Evolutionary conservation across 2,329 filamentous ascomycete species (phyloP).

Genomic region (Taxawa tesnikishii): DNA sequence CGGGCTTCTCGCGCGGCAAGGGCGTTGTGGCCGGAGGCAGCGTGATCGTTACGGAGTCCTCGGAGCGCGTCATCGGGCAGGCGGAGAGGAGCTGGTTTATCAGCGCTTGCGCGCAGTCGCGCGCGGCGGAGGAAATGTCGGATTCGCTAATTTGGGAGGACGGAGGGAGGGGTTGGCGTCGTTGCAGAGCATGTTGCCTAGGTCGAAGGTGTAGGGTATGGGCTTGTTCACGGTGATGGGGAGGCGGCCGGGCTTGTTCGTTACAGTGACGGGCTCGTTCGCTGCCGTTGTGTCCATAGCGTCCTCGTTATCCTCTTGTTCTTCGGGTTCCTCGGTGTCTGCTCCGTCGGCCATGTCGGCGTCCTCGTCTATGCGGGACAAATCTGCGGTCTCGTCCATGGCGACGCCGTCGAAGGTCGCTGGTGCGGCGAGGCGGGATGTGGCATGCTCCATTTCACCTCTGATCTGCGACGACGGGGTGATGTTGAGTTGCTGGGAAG

Average conservation of each 20-base stretch:
- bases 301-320: neutral
- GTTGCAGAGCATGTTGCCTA: conserved; percentile 72
- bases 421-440: too few relatives aligned
- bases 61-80: conserved; percentile 61
- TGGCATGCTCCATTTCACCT: too few relatives aligned
- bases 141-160: conserved; percentile 30
- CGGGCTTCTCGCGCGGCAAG: conserved; percentile 82
- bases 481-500: too few relatives aligned
- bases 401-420: neutral
- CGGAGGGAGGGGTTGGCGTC: conserved; percentile 73
- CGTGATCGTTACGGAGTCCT: conserved; percentile 55
- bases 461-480: too few relatives aligned
- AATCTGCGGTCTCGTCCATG: neutral
- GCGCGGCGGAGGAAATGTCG: conserved; percentile 56
- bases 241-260: conserved; percentile 3
- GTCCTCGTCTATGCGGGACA: too few relatives aligned
- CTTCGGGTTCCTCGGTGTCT: neutral
- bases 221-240: conserved; percentile 46
- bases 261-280: neutral
- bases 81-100: conserved; percentile 91
- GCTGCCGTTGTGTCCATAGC: too few relatives aligned
- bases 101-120: conserved; percentile 81
- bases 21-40: conserved; percentile 59
- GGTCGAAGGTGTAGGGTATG: conserved; percentile 84
- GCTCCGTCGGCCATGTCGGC: neutral